Evolutionary conservation across 2,329 filamentous ascomycete species (phyloP).

Genomic region (Fusarium setosum): DNA sequence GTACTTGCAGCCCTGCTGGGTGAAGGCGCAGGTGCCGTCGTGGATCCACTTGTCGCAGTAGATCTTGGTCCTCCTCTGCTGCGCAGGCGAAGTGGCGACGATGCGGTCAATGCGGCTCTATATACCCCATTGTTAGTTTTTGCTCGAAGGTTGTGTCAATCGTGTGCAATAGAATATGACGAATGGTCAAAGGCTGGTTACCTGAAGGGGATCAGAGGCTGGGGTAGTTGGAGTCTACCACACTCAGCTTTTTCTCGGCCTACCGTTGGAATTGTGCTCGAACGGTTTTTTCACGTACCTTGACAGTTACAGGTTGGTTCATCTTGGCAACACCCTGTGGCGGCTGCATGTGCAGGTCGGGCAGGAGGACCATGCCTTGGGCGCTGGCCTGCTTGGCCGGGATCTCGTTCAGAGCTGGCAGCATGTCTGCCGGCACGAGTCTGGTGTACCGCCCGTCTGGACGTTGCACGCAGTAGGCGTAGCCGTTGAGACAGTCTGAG

Average conservation of each 20-base stretch:
- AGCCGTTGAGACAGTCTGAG: constrained; percentile 32
- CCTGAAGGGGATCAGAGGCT: constrained; percentile 48
- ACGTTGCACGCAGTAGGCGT: constrained; percentile 33
- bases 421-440: constrained; percentile 34
- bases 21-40: constrained; percentile 85
- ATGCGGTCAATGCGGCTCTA: constrained; percentile 51
- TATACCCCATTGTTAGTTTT: constrained; percentile 7
- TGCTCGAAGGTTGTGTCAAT: background rate
- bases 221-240: constrained; percentile 37
- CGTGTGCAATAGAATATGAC: background rate
- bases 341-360: constrained; percentile 51
- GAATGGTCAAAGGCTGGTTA: constrained; percentile 32
- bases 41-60: constrained; percentile 94
- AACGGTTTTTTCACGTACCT: constrained; percentile 51
- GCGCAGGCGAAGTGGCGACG: constrained; percentile 47
- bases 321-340: constrained; percentile 53
- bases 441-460: constrained; percentile 29
- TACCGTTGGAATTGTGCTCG: background rate
- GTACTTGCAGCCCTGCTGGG: constrained; percentile 86
- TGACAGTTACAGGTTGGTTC: constrained; percentile 49
- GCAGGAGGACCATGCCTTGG: constrained; percentile 60
- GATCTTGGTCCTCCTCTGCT: constrained; percentile 68
- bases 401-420: constrained; percentile 52
- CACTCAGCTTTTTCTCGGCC: constrained; percentile 44
- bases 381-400: constrained; percentile 52